Evolutionary conservation across 2,329 filamentous ascomycete genomes (phyloP).

Genomic region (Emmonsia crescens): DNA sequence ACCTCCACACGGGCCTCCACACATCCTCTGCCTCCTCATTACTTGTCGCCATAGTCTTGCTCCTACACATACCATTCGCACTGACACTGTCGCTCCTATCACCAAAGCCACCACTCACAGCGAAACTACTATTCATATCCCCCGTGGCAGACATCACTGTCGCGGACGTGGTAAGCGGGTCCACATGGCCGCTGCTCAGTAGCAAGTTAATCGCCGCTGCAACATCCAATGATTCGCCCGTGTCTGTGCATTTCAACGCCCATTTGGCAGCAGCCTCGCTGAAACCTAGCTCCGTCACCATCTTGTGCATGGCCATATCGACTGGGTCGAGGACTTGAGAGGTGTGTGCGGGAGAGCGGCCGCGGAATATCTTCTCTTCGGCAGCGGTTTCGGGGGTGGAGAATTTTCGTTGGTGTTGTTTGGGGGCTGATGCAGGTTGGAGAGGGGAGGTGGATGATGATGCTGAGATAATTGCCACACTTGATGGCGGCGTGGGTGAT

Average conservation of each 20-base stretch:
- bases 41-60: constrained; percentile 3
- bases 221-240: constrained; percentile 47
- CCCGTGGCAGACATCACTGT: neutral
- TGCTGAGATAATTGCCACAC: neutral
- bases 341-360: constrained; percentile 18
- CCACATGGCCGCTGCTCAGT: constrained; percentile 25
- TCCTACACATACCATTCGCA: neutral
- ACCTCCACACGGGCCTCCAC: constrained; percentile 26
- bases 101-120: neutral
- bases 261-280: constrained; percentile 43
- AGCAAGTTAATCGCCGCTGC: constrained; percentile 48
- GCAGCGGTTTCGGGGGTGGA: constrained; percentile 7
- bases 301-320: constrained; percentile 45
- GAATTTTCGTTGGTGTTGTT: neutral
- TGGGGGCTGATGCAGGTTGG: neutral
- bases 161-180: constrained; percentile 6
- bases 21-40: constrained; percentile 5
- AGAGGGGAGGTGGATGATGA: neutral
- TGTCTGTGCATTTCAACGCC: constrained; percentile 49
- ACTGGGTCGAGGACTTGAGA: constrained; percentile 40
- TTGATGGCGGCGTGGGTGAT: neutral
- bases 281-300: constrained; percentile 51
- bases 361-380: constrained; percentile 14
- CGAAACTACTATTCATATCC: constrained; percentile 14
- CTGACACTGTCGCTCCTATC: neutral